Evolutionary conservation across 345 rosid genomes (phyloP).

Genomic region (Eucalyptus fibrosa): DNA sequence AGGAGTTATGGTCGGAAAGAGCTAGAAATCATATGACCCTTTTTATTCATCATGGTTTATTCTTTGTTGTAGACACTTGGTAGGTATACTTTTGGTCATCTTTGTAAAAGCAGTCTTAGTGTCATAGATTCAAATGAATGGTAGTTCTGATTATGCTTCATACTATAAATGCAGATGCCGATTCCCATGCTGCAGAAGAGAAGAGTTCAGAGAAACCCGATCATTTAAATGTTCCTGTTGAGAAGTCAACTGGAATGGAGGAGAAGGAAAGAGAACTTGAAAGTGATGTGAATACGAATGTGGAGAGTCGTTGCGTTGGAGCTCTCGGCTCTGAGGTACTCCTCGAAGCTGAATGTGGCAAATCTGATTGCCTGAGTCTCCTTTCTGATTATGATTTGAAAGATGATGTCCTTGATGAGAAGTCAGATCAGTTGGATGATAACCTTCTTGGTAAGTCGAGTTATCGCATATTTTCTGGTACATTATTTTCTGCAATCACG

Average conservation of each 20-base stretch:
- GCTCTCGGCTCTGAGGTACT: background rate
- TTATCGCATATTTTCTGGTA: background rate
- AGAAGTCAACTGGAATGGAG: background rate
- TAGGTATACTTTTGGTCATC: background rate
- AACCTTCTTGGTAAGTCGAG: background rate
- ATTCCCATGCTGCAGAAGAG: conserved; percentile 2
- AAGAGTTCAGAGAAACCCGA: background rate
- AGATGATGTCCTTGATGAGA: background rate
- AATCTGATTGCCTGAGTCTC: background rate
- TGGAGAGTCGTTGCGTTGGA: background rate
- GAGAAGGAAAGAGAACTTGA: background rate
- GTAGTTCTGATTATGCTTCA: background rate
- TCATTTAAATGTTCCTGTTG: background rate
- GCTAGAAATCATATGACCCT: background rate
- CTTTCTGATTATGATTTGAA: conserved; percentile 4
- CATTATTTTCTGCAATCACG: background rate
- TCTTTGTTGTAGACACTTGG: background rate
- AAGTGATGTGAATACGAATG: background rate
- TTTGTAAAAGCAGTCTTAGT: background rate
- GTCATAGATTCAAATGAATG: background rate
- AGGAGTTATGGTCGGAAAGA: background rate
- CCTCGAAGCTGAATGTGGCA: background rate
- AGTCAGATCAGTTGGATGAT: background rate
- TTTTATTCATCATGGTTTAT: background rate
- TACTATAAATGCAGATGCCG: background rate